Evolutionary conservation across 768 basidiomycete genomes (phyloP).

Genomic region (Hypholoma fasciculare): DNA sequence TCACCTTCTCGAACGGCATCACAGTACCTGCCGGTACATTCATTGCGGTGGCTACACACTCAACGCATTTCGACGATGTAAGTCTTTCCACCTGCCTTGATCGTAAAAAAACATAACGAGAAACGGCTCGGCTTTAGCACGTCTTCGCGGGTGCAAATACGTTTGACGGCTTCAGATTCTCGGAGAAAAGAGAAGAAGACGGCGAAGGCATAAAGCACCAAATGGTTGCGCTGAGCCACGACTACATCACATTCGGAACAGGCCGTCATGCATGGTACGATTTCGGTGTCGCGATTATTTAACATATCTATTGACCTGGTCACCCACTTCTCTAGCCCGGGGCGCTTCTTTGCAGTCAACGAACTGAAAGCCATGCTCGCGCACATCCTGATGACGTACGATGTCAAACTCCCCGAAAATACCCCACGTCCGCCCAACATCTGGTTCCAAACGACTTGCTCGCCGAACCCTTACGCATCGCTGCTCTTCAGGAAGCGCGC

Average conservation of each 20-base stretch:
- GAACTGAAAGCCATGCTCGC: conserved; percentile 44
- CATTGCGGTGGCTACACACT: conserved; percentile 26
- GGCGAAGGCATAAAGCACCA: conserved; percentile 26
- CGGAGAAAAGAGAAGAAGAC: conserved; percentile 32
- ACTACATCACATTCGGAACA: conserved; percentile 39
- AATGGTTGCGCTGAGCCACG: conserved; percentile 18
- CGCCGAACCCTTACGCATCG: conserved; percentile 21
- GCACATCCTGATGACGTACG: conserved; percentile 38
- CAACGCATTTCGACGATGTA: conserved; percentile 34
- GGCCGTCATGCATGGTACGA: conserved; percentile 34
- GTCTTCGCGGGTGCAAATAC: conserved; percentile 41
- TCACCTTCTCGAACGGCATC: conserved; percentile 44
- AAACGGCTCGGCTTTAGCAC: conserved; percentile 13
- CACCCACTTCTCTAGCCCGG: conserved; percentile 26
- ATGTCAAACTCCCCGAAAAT: conserved; percentile 33
- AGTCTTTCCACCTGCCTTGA: no score
- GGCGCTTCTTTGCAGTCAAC: conserved; percentile 45
- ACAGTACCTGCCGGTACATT: conserved; percentile 37
- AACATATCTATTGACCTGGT: not conserved
- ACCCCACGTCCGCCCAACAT: conserved; percentile 16
- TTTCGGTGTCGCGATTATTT: not conserved
- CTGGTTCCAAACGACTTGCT: conserved; percentile 18
- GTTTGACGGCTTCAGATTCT: conserved; percentile 51
- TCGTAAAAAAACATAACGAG: no score
- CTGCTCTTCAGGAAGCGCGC: conserved; percentile 23